Conservation (phyloP, 805 yeast genomes). For the Metahyphopichia silvanorum region DNA sequence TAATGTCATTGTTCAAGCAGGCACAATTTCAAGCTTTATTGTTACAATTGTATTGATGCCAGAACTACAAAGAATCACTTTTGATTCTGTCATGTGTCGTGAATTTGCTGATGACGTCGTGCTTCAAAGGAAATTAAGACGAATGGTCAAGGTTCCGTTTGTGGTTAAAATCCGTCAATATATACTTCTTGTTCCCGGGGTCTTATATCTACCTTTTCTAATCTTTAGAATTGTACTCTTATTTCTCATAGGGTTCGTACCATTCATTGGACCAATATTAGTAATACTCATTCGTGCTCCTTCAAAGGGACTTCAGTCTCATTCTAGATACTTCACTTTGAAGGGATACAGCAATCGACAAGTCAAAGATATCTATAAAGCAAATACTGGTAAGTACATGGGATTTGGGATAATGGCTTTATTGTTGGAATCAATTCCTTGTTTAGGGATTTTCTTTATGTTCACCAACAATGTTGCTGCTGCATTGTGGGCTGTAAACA, state of each 20-base stretch:
- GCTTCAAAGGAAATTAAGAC: slow-evolving; percentile 31
- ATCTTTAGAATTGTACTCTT: slow-evolving; percentile 31
- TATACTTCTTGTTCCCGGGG: slow-evolving; percentile 32
- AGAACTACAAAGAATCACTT: slow-evolving; percentile 42
- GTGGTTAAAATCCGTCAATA: slow-evolving; percentile 23
- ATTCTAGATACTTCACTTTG: slow-evolving; percentile 53
- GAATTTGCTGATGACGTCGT: slow-evolving; percentile 47
- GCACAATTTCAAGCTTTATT: slow-evolving; percentile 39
- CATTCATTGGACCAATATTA: slow-evolving; percentile 57
- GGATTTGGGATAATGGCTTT: slow-evolving; percentile 54
- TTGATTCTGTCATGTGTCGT: slow-evolving; percentile 45
- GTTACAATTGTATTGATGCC: slow-evolving; percentile 45
- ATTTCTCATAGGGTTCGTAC: slow-evolving; percentile 45
- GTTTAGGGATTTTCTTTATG: slow-evolving; percentile 49
- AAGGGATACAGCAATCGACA: slow-evolving; percentile 48
- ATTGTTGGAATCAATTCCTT: slow-evolving; percentile 52
- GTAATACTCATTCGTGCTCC: slow-evolving; percentile 53
- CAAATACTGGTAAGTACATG: slow-evolving; percentile 39
- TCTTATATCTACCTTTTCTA: slow-evolving; percentile 39
- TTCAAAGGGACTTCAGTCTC: slow-evolving; percentile 49
- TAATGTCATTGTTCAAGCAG: slow-evolving; percentile 41
- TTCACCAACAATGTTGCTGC: slow-evolving; percentile 61
- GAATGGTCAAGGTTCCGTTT: slow-evolving; percentile 28
- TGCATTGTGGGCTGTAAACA: slow-evolving; percentile 59
- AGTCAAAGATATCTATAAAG: slow-evolving; percentile 32